Percentiles rank a stretch among this genome's conserved stretches.
Conservation (phyloP, 352 stramenopile genomes). For the Vaucheria bursata region DNA sequence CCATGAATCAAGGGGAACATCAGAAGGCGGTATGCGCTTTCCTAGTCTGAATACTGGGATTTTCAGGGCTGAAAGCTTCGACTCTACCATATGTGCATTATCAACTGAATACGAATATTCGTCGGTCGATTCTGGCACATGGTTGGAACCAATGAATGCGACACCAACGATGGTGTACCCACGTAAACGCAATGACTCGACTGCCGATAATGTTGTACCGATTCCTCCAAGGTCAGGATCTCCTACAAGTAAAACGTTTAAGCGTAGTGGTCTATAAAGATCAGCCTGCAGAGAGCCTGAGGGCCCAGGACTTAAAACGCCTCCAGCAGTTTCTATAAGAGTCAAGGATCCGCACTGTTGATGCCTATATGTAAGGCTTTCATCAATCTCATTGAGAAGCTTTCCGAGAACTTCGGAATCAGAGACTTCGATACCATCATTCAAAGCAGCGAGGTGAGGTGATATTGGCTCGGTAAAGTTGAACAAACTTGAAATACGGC, state of each 20-base stretch:
- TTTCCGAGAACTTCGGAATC: conserved; percentile 70
- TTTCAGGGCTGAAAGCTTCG: background rate
- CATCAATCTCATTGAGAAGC: conserved; percentile 51
- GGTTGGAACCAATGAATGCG: conserved; percentile 14
- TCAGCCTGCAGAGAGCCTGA: conserved; percentile 79
- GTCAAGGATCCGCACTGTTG: conserved; percentile 12
- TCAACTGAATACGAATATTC: background rate
- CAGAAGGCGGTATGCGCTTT: conserved; percentile 4
- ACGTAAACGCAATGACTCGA: conserved; percentile 79
- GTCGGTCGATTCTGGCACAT: background rate
- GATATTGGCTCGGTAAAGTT: conserved; percentile 84
- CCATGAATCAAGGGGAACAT: conserved; percentile 17
- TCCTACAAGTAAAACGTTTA: conserved; percentile 85
- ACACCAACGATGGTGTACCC: conserved; percentile 71
- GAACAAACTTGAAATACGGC: conserved; percentile 73
- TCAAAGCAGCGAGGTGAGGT: conserved; percentile 75
- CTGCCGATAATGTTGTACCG: conserved; percentile 77
- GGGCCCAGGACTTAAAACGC: conserved; percentile 75
- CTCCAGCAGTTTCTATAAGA: conserved; percentile 87
- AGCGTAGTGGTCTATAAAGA: conserved; percentile 74
- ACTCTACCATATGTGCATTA: conserved; percentile 18
- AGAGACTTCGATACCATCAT: conserved; percentile 71
- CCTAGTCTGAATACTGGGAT: conserved; percentile 33
- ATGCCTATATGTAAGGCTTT: background rate
- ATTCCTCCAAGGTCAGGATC: conserved; percentile 90